Evolutionary conservation across 129 eudicot genomes (phyloP).

Genomic region (Helianthus tuberosus): DNA sequence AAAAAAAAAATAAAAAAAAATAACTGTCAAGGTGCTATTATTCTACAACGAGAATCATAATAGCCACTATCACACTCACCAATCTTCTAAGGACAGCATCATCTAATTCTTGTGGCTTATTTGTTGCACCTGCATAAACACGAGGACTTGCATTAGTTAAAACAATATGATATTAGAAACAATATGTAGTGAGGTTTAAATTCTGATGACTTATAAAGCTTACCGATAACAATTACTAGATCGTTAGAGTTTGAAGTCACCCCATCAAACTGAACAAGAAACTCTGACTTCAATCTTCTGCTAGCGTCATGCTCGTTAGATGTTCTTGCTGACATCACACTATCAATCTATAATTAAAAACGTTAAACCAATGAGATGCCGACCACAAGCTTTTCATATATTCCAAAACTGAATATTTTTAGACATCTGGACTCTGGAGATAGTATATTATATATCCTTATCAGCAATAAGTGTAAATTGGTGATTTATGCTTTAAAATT

Average conservation of each 20-base stretch:
- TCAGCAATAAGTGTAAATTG: not conserved
- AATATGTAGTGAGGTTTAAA: constrained; percentile 3
- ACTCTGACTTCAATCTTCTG: constrained; percentile 96
- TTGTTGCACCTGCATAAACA: constrained; percentile 88
- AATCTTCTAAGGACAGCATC: constrained; percentile 98
- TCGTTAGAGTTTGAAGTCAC: constrained; percentile 83
- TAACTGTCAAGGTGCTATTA: constrained; percentile 1
- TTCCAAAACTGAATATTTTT: constrained; percentile 1
- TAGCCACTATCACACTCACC: constrained; percentile 55
- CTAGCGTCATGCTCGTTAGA: constrained; percentile 97
- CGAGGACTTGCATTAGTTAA: constrained; percentile 3
- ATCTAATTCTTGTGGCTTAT: constrained; percentile 97
- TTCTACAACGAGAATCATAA: not conserved
- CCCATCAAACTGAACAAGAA: constrained; percentile 97
- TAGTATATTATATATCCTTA: no score
- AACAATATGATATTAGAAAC: constrained; percentile 10
- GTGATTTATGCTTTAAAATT: not conserved
- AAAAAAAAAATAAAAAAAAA: not conserved
- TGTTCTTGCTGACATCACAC: constrained; percentile 95
- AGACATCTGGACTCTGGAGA: not conserved
- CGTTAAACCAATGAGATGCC: constrained; percentile 8
- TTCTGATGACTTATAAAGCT: constrained; percentile 18
- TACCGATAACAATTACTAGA: constrained; percentile 89
- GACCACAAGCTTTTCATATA: not conserved
- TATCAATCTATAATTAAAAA: constrained; percentile 65